A percentile compares a stretch with the other conserved stretches of the same genome.
Evolutionary conservation across 2,329 filamentous ascomycete genomes (phyloP).

Genomic region (Ascochyta lentis): DNA sequence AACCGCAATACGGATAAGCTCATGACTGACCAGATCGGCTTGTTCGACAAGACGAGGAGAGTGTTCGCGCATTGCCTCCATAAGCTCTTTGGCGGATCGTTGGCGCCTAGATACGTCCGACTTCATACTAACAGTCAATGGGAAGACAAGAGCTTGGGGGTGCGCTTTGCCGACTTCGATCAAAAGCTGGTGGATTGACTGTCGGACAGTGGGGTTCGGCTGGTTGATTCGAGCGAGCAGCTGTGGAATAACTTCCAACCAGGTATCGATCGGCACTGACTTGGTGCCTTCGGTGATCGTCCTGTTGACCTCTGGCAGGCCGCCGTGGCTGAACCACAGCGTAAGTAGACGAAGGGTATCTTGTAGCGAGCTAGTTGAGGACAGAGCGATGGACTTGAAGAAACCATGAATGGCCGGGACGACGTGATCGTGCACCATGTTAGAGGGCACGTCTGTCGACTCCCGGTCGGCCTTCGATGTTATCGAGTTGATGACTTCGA

Average conservation of each 20-base stretch:
- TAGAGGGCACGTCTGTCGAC: slow-evolving; percentile 64
- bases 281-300: slow-evolving; percentile 90
- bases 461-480: slow-evolving; percentile 70
- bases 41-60: slow-evolving; percentile 92
- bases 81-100: slow-evolving; percentile 87
- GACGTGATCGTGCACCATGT: slow-evolving; percentile 82
- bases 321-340: slow-evolving; percentile 94
- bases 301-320: slow-evolving; percentile 83
- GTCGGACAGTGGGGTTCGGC: slow-evolving; percentile 84
- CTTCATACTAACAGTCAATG: slow-evolving; percentile 97
- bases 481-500: slow-evolving; percentile 91
- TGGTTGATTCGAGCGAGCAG: slow-evolving; percentile 98
- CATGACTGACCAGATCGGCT: slow-evolving; percentile 91
- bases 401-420: slow-evolving; percentile 95
- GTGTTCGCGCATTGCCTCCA: slow-evolving; percentile 98
- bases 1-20: slow-evolving; percentile 95
- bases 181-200: slow-evolving; percentile 89
- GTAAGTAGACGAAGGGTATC: slow-evolving; percentile 92
- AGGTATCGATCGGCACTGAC: slow-evolving; percentile 94
- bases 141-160: slow-evolving; percentile 95
- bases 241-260: slow-evolving; percentile 97
- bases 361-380: slow-evolving; percentile 89
- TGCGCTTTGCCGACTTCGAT: slow-evolving; percentile 93
- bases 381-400: slow-evolving; percentile 95
- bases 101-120: slow-evolving; percentile 85